These are phyloP conservation scores for Diaporthe humulicola DNA, from an alignment of 2,329 filamentous ascomycete genomes.

Conservation along the genomic window DNA sequence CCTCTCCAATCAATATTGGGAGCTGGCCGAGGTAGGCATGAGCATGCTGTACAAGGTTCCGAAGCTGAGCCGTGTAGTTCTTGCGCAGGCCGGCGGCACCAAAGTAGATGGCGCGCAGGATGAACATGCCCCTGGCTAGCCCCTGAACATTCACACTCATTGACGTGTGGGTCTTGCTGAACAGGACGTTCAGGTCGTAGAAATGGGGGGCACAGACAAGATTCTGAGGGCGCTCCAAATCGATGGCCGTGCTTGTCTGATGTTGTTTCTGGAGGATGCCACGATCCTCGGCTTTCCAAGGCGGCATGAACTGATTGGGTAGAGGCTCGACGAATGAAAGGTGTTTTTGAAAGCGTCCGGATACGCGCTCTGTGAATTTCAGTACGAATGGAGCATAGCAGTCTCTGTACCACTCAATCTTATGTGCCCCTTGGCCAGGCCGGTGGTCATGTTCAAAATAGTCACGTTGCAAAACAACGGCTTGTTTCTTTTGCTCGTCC, in stretches of 20 bases:
- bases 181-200: conserved; percentile 58
- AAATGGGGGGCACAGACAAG: conserved; percentile 59
- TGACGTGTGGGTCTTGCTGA: conserved; percentile 51
- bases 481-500: conserved; percentile 48
- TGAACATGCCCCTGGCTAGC: conserved; percentile 55
- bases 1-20: conserved; percentile 55
- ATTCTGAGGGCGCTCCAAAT: conserved; percentile 47
- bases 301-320: conserved; percentile 57
- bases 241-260: conserved; percentile 47
- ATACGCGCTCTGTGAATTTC: conserved; percentile 52
- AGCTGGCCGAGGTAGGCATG: conserved; percentile 49
- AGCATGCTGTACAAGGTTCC: conserved; percentile 52
- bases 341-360: conserved; percentile 46
- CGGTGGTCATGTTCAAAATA: conserved; percentile 57
- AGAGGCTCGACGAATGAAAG: conserved; percentile 57
- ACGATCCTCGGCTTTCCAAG: conserved; percentile 47
- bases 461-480: conserved; percentile 46
- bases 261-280: conserved; percentile 43
- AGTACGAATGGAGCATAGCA: conserved; percentile 57
- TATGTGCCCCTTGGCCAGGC: conserved; percentile 50
- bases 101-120: conserved; percentile 56
- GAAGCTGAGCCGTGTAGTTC: conserved; percentile 56
- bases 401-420: conserved; percentile 57
- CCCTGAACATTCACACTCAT: conserved; percentile 58
- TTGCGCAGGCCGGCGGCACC: conserved; percentile 52